A percentile compares a stretch with the other conserved stretches of the same genome.
These are phyloP conservation scores for Lepidium campestre DNA, from an alignment of 441 rosid species.

Conservation along the genomic window DNA sequence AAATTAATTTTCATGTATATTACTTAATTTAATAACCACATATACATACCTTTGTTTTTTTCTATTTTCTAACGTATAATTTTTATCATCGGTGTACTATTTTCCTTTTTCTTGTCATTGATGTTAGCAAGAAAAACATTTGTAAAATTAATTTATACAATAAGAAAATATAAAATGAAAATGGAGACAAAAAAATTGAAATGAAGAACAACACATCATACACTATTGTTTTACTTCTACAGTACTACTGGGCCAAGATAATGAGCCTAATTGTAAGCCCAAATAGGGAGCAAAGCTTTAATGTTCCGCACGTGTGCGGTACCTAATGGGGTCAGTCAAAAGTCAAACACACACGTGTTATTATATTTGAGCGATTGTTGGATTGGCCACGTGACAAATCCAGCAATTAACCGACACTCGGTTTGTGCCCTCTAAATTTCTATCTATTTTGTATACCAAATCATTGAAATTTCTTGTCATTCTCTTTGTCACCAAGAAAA, in stretches of 20 bases:
- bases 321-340: conserved; percentile 28
- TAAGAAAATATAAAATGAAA: no score
- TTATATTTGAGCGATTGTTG: conserved; percentile 21
- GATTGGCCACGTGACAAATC: conserved; percentile 30
- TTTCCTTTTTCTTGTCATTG: background rate
- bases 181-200: background rate
- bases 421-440: background rate
- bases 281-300: conserved; percentile 27
- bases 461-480: conserved; percentile 23
- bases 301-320: conserved; percentile 53
- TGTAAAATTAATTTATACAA: no score
- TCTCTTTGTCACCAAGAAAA: conserved; percentile 25
- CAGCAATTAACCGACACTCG: conserved; percentile 23
- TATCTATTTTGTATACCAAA: conserved; percentile 11
- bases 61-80: background rate
- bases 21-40: background rate
- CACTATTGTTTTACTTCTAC: conserved; percentile 3
- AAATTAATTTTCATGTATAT: background rate
- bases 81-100: background rate
- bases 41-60: background rate
- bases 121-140: background rate
- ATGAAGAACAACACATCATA: background rate
- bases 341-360: conserved; percentile 48
- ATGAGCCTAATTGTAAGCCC: conserved; percentile 31
- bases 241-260: conserved; percentile 21